These are phyloP conservation scores for Talaromyces sp. DNA, from an alignment of 2,329 filamentous ascomycete genomes.

Conservation along the genomic window DNA sequence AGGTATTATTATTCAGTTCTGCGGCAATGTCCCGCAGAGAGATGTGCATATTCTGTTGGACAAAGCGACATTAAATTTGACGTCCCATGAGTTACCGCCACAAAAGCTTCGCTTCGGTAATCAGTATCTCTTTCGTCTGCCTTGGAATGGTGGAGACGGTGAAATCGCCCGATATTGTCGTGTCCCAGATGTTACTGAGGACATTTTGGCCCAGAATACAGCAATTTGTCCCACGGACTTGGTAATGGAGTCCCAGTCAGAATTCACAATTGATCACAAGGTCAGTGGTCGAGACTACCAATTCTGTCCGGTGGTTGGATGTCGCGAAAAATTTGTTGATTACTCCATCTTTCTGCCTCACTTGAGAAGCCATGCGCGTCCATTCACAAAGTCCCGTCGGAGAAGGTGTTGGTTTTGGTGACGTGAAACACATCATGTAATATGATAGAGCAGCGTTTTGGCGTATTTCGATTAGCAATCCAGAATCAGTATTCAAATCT, in stretches of 20 bases:
- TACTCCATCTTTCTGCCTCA: slow-evolving; percentile 11
- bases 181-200: slow-evolving; percentile 9
- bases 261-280: background rate
- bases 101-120: slow-evolving; percentile 8
- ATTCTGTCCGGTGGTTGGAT: slow-evolving; percentile 13
- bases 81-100: background rate
- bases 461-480: background rate
- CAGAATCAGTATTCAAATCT: background rate
- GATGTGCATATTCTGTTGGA: slow-evolving; percentile 10
- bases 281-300: background rate
- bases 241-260: background rate
- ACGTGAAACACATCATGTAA: background rate
- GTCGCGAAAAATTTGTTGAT: slow-evolving; percentile 3
- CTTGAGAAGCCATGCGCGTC: slow-evolving; percentile 2
- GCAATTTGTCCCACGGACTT: background rate
- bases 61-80: background rate
- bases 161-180: slow-evolving; percentile 1
- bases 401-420: slow-evolving; percentile 10
- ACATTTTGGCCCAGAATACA: slow-evolving; percentile 11
- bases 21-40: background rate
- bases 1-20: slow-evolving; percentile 13
- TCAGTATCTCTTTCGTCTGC: slow-evolving; percentile 8
- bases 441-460: too few relatives aligned
- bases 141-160: background rate
- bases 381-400: slow-evolving; percentile 4